Percentiles rank a stretch among this genome's conserved stretches.
Conservation (phyloP, 345 rosid genomes). For the Euphorbia lathyris region DNA sequence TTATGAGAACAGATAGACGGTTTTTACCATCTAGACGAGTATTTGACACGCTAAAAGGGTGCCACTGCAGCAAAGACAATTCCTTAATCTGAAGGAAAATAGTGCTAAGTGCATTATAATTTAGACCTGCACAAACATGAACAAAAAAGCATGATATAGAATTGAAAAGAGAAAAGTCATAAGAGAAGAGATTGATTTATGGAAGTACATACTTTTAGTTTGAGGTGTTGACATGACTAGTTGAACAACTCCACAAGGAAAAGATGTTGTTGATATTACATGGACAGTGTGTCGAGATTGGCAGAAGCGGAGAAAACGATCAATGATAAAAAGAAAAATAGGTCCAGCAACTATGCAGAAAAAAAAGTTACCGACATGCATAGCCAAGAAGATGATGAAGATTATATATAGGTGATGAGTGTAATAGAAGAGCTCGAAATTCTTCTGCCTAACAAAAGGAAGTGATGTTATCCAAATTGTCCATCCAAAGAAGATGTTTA, state of each 20-base stretch:
- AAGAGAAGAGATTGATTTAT: background rate
- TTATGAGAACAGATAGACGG: constrained; percentile 62
- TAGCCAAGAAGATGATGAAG: constrained; percentile 68
- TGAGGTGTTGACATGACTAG: constrained; percentile 60
- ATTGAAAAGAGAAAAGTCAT: too few species aligned
- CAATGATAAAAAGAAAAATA: constrained; percentile 73
- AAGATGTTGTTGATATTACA: constrained; percentile 59
- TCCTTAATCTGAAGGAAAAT: constrained; percentile 71
- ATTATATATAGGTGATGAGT: constrained; percentile 79
- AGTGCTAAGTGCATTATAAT: constrained; percentile 74
- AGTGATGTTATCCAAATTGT: constrained; percentile 83
- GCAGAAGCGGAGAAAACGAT: constrained; percentile 82
- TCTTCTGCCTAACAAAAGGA: constrained; percentile 51
- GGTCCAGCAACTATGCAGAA: constrained; percentile 71
- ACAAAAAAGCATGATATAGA: too few species aligned
- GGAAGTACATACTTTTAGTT: constrained; percentile 50
- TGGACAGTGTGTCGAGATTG: constrained; percentile 66
- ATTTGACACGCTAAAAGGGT: constrained; percentile 87
- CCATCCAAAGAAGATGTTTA: constrained; percentile 67
- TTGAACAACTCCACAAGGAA: constrained; percentile 77
- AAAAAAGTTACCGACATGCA: constrained; percentile 72
- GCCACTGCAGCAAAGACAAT: constrained; percentile 91
- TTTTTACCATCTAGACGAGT: constrained; percentile 72
- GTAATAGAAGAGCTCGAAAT: constrained; percentile 86
- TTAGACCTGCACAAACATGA: constrained; percentile 37